Evolutionary conservation across 352 stramenopile species (phyloP).

Genomic region (Globisporangium polare): DNA sequence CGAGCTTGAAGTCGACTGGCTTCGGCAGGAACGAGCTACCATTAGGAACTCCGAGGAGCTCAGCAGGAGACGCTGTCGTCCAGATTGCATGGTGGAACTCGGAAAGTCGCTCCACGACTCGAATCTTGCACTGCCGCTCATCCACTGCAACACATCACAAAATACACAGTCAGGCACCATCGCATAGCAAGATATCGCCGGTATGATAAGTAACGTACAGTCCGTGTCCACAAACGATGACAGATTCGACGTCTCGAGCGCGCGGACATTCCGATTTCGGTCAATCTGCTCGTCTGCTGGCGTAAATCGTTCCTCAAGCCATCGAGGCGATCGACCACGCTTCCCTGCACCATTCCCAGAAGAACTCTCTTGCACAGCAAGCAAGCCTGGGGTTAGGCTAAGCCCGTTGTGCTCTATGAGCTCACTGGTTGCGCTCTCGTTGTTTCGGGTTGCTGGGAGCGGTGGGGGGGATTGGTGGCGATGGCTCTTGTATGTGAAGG

Average conservation of each 20-base stretch:
- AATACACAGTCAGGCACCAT: constrained; percentile 1
- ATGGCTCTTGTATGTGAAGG: constrained; percentile 59
- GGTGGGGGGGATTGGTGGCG: constrained; percentile 28
- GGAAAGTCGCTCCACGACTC: constrained; percentile 75
- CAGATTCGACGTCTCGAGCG: constrained; percentile 28
- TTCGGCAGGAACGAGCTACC: constrained; percentile 2
- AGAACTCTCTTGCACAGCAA: not conserved
- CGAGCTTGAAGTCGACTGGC: not conserved
- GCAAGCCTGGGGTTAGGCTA: not conserved
- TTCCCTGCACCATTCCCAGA: constrained; percentile 46
- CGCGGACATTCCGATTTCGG: constrained; percentile 1
- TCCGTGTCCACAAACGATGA: constrained; percentile 70
- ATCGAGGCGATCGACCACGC: constrained; percentile 36
- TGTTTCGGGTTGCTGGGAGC: not conserved
- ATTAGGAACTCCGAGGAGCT: constrained; percentile 8
- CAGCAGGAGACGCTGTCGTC: constrained; percentile 30
- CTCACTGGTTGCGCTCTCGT: not conserved
- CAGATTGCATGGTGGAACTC: constrained; percentile 82
- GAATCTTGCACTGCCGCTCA: constrained; percentile 86
- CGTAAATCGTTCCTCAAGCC: not conserved
- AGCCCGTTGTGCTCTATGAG: not conserved
- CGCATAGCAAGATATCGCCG: constrained; percentile 1
- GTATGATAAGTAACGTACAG: constrained; percentile 25
- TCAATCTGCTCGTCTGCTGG: not conserved
- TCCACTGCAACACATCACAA: constrained; percentile 53